These are phyloP conservation scores for Coffea eugenioides DNA, from an alignment of 257 asterid species.

Conservation along the genomic window DNA sequence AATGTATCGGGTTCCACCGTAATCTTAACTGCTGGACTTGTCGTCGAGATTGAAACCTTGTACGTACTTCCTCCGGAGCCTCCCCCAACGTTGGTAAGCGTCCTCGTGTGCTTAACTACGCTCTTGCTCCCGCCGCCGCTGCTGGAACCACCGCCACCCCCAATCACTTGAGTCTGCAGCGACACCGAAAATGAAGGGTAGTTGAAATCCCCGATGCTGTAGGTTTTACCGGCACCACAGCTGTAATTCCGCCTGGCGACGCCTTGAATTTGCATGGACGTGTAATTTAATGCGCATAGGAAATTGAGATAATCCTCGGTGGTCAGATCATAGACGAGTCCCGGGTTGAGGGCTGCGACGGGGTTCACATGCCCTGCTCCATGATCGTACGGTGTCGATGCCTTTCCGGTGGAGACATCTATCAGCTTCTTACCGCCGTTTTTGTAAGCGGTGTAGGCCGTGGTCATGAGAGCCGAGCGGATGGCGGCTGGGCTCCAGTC, in stretches of 20 bases:
- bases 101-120: constrained; percentile 62
- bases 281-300: constrained; percentile 76
- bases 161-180: constrained; percentile 28
- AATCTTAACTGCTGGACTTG: constrained; percentile 45
- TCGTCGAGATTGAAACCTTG: constrained; percentile 47
- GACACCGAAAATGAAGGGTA: constrained; percentile 83
- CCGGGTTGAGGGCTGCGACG: constrained; percentile 73
- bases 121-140: constrained; percentile 23
- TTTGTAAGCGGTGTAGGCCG: constrained; percentile 68
- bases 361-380: constrained; percentile 97
- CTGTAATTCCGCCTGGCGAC: constrained; percentile 64
- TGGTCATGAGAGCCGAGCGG: constrained; percentile 54
- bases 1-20: constrained; percentile 55
- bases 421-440: constrained; percentile 54
- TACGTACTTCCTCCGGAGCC: constrained; percentile 49
- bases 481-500: constrained; percentile 71
- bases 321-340: constrained; percentile 68
- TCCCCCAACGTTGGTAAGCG: constrained; percentile 70
- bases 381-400: constrained; percentile 77
- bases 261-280: constrained; percentile 51
- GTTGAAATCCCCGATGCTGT: constrained; percentile 68
- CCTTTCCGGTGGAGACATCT: constrained; percentile 69
- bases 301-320: constrained; percentile 54
- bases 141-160: constrained; percentile 17
- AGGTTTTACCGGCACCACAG: constrained; percentile 47